phyloP scores from a whole-genome alignment of 371 early-diverging fungal genomes.

The Catenaria anguillulae region DNA sequence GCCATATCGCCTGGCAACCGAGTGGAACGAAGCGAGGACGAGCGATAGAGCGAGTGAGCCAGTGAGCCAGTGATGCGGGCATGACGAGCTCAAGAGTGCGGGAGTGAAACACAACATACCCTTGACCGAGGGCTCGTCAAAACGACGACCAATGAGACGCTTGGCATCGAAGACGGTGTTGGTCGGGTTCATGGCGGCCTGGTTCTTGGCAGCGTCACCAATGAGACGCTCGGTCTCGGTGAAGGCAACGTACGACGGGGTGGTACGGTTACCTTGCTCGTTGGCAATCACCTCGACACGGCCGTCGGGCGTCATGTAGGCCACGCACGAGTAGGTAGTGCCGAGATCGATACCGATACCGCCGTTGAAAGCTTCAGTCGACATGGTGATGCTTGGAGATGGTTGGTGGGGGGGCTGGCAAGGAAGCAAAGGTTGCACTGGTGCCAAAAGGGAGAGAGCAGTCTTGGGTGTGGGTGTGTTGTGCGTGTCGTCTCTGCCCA shows the following conservation, averaged over 20 bases:
- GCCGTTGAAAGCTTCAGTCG: not conserved
- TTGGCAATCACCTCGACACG: conserved; percentile 73
- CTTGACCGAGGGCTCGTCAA: conserved; percentile 39
- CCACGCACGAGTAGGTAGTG: conserved; percentile 71
- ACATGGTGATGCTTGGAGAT: not conserved
- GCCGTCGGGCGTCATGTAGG: conserved; percentile 14
- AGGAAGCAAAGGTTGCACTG: too few relatives aligned
- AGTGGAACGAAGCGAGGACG: conserved; percentile 26
- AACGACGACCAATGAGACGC: conserved; percentile 57
- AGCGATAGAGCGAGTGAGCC: not conserved
- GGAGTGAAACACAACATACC: conserved; percentile 17
- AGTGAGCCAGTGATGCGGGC: too few relatives aligned
- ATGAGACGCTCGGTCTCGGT: conserved; percentile 43
- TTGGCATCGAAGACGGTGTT: conserved; percentile 59
- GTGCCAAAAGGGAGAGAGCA: too few relatives aligned
- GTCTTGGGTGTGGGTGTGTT: too few relatives aligned
- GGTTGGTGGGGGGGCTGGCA: too few relatives aligned
- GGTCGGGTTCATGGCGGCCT: conserved; percentile 34
- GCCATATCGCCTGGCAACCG: conserved; percentile 34
- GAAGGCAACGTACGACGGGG: conserved; percentile 56
- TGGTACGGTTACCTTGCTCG: conserved; percentile 66
- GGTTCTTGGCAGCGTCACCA: conserved; percentile 51
- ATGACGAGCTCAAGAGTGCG: not conserved
- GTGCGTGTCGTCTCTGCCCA: too few relatives aligned
- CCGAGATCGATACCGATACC: conserved; percentile 31